A percentile compares a stretch with the other conserved stretches of the same genome.
Evolutionary conservation across 2,329 filamentous ascomycete species (phyloP).

Genomic region (Simplicillium aogashimaense): DNA sequence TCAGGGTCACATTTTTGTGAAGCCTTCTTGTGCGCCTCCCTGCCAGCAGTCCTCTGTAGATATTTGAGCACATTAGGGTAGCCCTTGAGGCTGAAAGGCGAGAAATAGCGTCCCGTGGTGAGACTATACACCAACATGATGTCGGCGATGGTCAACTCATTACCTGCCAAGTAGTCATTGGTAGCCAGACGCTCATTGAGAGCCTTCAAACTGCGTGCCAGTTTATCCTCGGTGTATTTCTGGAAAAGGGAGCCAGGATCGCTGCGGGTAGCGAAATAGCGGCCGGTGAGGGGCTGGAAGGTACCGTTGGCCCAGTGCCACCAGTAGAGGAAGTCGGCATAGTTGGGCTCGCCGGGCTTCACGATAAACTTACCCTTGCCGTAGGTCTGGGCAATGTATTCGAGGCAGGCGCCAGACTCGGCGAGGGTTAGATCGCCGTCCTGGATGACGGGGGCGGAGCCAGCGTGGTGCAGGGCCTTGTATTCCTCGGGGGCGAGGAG

Average conservation of each 20-base stretch:
- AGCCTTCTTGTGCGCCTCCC: conserved; percentile 36
- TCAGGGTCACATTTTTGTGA: conserved; percentile 39
- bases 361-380: conserved; percentile 38
- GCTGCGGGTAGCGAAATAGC: conserved; percentile 18
- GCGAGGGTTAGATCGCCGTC: conserved; percentile 44
- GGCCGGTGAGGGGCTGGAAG: conserved; percentile 27
- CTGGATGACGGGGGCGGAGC: conserved; percentile 50
- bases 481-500: conserved; percentile 23
- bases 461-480: conserved; percentile 36
- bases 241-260: conserved; percentile 15
- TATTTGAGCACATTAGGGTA: conserved; percentile 35
- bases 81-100: conserved; percentile 26
- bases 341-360: conserved; percentile 32
- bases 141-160: conserved; percentile 55
- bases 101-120: conserved; percentile 50
- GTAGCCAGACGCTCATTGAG: conserved; percentile 38
- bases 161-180: conserved; percentile 47
- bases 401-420: conserved; percentile 48
- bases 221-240: conserved; percentile 19
- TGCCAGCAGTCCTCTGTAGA: conserved; percentile 28
- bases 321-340: conserved; percentile 55
- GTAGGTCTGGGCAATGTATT: conserved; percentile 51
- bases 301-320: conserved; percentile 45
- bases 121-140: conserved; percentile 52
- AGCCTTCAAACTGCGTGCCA: conserved; percentile 16